Percentiles rank a stretch among this genome's conserved stretches.
These are phyloP conservation scores for Colletotrichum phormii DNA, from an alignment of 2,329 filamentous ascomycete genomes.

Conservation along the genomic window DNA sequence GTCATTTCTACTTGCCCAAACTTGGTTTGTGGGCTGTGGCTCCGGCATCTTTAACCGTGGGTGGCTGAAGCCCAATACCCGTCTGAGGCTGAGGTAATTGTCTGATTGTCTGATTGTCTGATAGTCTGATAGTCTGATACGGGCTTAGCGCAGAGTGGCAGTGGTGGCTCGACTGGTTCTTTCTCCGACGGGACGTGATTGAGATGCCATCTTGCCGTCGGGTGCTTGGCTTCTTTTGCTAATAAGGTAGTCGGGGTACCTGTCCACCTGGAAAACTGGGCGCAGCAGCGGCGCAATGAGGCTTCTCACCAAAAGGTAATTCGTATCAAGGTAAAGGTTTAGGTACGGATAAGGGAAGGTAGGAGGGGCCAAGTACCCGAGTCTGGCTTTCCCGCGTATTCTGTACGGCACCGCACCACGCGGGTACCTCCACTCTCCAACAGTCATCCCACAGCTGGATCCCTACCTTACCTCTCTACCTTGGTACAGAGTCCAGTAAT, in stretches of 20 bases:
- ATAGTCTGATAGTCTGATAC: too few species aligned
- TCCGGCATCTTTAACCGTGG: background rate
- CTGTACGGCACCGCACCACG: background rate
- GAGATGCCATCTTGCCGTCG: background rate
- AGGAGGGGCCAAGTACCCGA: background rate
- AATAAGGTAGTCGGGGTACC: background rate
- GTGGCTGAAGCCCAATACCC: background rate
- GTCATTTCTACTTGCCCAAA: constrained; percentile 14
- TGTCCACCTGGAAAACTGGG: constrained; percentile 29
- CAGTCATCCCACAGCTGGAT: constrained; percentile 1
- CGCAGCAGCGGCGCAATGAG: constrained; percentile 19
- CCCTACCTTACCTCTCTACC: background rate
- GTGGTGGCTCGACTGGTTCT: background rate
- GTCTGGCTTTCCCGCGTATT: constrained; percentile 24
- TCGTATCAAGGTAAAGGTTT: too few species aligned
- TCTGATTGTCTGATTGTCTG: too few species aligned
- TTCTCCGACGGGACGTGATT: background rate
- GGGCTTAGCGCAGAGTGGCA: background rate
- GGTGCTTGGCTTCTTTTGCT: background rate
- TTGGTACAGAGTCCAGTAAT: background rate
- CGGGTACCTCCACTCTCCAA: background rate
- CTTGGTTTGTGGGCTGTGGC: background rate
- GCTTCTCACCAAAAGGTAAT: background rate
- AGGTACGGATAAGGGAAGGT: too few species aligned
- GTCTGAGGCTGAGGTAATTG: background rate